These are phyloP conservation scores for Uncinocarpus reesii DNA, from an alignment of 2,329 filamentous ascomycete genomes.

Conservation along the genomic window DNA sequence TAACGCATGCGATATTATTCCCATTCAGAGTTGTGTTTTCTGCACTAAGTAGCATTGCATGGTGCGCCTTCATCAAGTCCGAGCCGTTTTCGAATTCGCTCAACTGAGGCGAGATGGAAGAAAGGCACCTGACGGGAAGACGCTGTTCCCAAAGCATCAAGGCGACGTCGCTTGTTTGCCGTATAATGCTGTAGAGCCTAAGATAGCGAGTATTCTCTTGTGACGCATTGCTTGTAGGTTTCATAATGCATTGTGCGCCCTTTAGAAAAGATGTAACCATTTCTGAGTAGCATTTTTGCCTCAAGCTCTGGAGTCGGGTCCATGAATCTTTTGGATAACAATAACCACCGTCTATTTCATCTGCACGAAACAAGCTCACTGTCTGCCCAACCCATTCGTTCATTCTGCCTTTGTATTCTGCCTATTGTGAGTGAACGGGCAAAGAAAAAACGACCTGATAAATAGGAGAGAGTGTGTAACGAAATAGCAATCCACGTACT, in stretches of 20 bases:
- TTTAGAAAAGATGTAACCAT: neutral
- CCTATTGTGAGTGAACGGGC: too few relatives aligned
- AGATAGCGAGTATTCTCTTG: neutral
- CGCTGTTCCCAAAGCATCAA: neutral
- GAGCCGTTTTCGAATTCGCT: slow-evolving; percentile 6
- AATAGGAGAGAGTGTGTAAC: too few relatives aligned
- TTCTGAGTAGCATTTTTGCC: neutral
- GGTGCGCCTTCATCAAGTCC: slow-evolving; percentile 7
- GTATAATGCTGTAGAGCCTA: neutral
- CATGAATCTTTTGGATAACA: neutral
- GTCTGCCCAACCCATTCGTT: slow-evolving; percentile 3
- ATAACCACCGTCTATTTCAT: neutral
- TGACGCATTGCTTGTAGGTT: neutral
- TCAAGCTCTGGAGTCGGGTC: too few relatives aligned
- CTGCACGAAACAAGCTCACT: neutral
- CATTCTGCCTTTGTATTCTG: neutral
- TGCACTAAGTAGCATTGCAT: neutral
- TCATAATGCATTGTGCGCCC: neutral
- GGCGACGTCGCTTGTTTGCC: neutral
- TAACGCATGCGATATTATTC: slow-evolving; percentile 6
- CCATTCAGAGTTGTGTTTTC: slow-evolving; percentile 1
- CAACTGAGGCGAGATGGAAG: neutral
- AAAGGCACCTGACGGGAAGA: neutral
- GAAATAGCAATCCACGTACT: neutral
- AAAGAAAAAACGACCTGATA: too few relatives aligned